Conservation (phyloP, 2,329 filamentous ascomycete species). For the Dactylellina parvicollis region DNA sequence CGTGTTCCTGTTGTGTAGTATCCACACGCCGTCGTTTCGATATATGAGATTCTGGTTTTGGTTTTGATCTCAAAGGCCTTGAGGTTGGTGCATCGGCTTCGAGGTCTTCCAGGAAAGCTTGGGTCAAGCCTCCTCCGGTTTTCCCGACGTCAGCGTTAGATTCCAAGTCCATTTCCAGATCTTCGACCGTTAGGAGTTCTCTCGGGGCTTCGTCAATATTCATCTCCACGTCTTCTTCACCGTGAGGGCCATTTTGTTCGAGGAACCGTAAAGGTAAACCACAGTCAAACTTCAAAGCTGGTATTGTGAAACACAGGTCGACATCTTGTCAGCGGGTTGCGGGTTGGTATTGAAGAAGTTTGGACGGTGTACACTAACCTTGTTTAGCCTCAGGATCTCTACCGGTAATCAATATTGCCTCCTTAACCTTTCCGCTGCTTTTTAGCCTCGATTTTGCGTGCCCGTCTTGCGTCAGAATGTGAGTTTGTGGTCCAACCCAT, state of each 20-base stretch:
- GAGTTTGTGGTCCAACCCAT: slow-evolving; percentile 23
- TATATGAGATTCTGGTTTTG: slow-evolving; percentile 1
- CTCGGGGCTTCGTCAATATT: slow-evolving; percentile 1
- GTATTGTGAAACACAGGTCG: neutral
- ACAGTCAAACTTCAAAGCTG: slow-evolving; percentile 31
- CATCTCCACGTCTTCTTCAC: slow-evolving; percentile 28
- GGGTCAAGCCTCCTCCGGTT: slow-evolving; percentile 21
- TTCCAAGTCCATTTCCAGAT: slow-evolving; percentile 35
- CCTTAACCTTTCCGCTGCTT: slow-evolving; percentile 15
- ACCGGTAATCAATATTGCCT: slow-evolving; percentile 34
- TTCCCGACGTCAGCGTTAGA: neutral
- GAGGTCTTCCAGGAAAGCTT: slow-evolving; percentile 23
- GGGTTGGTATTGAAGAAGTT: neutral
- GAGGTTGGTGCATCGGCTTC: neutral
- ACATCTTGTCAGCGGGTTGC: neutral
- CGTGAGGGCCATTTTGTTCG: slow-evolving; percentile 39
- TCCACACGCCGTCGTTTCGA: slow-evolving; percentile 32
- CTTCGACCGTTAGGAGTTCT: slow-evolving; percentile 13
- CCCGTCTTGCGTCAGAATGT: slow-evolving; percentile 7
- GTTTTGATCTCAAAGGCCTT: neutral
- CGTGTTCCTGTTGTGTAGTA: neutral
- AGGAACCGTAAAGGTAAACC: slow-evolving; percentile 33
- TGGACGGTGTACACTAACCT: slow-evolving; percentile 7
- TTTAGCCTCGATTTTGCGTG: neutral
- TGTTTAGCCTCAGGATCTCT: slow-evolving; percentile 33